Evolutionary conservation across 75 land plant species (phyloP).

Genomic region (Chamaecyparis obtusa): DNA sequence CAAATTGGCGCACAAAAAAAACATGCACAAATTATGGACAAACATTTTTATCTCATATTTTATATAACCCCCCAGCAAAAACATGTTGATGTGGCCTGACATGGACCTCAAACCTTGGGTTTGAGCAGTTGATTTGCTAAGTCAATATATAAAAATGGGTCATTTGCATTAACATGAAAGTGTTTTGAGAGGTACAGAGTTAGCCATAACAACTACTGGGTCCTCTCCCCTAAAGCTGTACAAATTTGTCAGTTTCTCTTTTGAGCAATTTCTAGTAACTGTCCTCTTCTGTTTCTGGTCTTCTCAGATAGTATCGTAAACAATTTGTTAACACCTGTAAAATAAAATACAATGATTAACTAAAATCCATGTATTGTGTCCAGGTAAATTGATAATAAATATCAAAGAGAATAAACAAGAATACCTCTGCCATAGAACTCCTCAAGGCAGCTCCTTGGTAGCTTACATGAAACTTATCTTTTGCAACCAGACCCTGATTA

Average conservation of each 20-base stretch:
- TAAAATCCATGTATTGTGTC: not conserved
- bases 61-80: too few species aligned
- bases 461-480: constrained; percentile 95
- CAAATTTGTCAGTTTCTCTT: not conserved
- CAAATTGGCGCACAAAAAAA: too few species aligned
- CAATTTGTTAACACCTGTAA: constrained; percentile 78
- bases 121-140: too few species aligned
- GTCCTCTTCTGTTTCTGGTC: constrained; percentile 93
- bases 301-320: constrained; percentile 83
- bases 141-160: too few species aligned
- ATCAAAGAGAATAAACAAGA: not conserved
- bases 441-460: constrained; percentile 72
- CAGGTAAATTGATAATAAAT: not conserved
- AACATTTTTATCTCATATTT: too few species aligned
- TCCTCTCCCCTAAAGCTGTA: not conserved
- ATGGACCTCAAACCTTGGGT: too few species aligned
- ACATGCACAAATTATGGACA: too few species aligned
- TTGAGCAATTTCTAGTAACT: constrained; percentile 53
- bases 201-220: too few species aligned
- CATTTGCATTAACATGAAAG: too few species aligned
- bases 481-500: constrained; percentile 87
- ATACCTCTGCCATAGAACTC: constrained; percentile 72
- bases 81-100: too few species aligned
- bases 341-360: not conserved
- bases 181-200: too few species aligned